Base-by-base conservation (phyloP, 192 early-diverging fungal genomes). In the Geosiphon pyriformis region DNA sequence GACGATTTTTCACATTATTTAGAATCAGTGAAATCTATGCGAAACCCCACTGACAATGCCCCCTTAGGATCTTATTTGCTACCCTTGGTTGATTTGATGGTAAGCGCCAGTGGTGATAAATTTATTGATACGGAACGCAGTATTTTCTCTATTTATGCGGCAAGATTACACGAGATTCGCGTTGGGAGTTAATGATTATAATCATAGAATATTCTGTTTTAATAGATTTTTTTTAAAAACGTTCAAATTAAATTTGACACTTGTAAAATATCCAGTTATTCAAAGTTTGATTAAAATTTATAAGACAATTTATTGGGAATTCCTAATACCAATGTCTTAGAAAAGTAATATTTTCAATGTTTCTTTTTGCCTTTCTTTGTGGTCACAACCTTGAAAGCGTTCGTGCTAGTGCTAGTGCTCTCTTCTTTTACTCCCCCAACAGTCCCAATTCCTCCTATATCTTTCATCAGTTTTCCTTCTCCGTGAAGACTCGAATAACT, bases 21-120 rank as follows among this genome's bases (percentile, higher is more conserved):
- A 11, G 55, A 42, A 0, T 61, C 62, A 17, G 60, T 77, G 26
- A 74, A 74, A 22, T 47, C 63, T 3, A 74, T 71, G 37, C 65
- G 66, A 61, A 78, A 78, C 48, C 50, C 46, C 1, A 53, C 15
- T 32, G 83, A 85, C 26, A 69, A 76, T 15, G 78, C 81, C 12
- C 68, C 71, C 17, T 60, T 85, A 37, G 69, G 67, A 53, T 65
- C 65, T 25, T 80, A 78, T 55, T 49, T 85, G 29, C 75, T 85
- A 18, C 83, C 83, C 10, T 79, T 85, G 72, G 65, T 82, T 2
- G 83, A 85, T 67, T 76, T 76, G 2, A 76, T 83, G 18, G 77
- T 83, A 27, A 66, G 75, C 3, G 76, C 83, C 17, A 81, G 77
- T 23, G 79, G 81, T 11, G 69, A 71, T 33, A 70, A 74, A 17